These are phyloP conservation scores for Sisymbrium altissimum DNA, from an alignment of 345 rosid species.

Conservation along the genomic window DNA sequence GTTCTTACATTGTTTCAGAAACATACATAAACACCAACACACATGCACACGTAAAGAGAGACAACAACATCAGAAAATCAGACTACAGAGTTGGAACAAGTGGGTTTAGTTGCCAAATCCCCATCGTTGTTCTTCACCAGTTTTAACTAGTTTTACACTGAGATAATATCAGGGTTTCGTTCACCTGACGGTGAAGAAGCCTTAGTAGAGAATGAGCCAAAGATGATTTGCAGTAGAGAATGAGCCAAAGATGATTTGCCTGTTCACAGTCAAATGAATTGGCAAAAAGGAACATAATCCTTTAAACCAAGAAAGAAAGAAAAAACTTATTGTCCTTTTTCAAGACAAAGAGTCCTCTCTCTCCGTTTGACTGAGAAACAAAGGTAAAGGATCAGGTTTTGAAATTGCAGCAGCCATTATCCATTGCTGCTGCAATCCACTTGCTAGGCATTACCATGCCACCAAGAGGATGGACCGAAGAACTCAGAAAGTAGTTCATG, in stretches of 20 bases:
- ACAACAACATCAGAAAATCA: background rate
- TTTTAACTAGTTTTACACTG: constrained; percentile 6
- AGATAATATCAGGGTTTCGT: background rate
- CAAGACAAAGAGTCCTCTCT: background rate
- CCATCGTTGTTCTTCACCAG: constrained; percentile 28
- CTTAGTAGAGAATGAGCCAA: constrained; percentile 44
- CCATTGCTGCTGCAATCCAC: constrained; percentile 62
- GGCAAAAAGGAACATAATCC: constrained; percentile 23
- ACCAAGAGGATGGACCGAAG: constrained; percentile 44
- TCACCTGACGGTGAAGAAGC: constrained; percentile 11
- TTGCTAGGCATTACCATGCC: constrained; percentile 63
- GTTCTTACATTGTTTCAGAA: background rate
- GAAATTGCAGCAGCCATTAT: constrained; percentile 55
- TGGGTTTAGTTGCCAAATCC: constrained; percentile 4
- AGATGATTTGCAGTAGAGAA: constrained; percentile 75
- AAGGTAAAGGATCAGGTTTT: constrained; percentile 43
- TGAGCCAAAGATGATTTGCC: constrained; percentile 98
- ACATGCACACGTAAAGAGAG: background rate
- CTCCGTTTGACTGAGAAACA: constrained; percentile 19
- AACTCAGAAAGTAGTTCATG: constrained; percentile 46
- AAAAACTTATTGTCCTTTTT: constrained; percentile 7
- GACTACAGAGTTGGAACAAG: constrained; percentile 9
- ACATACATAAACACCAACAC: background rate
- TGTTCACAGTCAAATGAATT: constrained; percentile 50
- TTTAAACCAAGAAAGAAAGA: background rate